These are phyloP conservation scores for Lactarius sp. DNA, from an alignment of 768 basidiomycete species.

Conservation along the genomic window DNA sequence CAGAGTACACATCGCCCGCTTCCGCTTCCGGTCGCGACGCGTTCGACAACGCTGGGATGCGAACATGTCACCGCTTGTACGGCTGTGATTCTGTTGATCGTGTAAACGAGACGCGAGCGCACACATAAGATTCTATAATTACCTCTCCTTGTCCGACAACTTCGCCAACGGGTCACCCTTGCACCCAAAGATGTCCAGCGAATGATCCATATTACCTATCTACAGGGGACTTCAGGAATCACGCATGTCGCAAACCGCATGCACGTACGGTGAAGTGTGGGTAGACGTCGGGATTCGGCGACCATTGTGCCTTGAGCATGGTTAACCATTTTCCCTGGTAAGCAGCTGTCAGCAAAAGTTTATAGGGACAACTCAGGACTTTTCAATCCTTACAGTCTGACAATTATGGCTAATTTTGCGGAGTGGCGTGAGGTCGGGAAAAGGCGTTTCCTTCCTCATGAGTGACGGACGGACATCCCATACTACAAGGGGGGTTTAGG, in stretches of 20 bases:
- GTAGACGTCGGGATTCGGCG: conserved; percentile 68
- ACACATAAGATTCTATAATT: conserved; percentile 38
- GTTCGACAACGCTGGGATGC: conserved; percentile 69
- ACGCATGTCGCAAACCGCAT: background rate
- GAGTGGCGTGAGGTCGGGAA: conserved; percentile 63
- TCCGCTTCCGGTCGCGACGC: conserved; percentile 72
- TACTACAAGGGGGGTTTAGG: conserved; percentile 40
- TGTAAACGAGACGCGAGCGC: background rate
- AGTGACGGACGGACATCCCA: conserved; percentile 63
- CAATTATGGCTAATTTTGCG: conserved; percentile 64
- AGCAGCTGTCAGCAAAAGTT: background rate
- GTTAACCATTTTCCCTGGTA: conserved; percentile 80
- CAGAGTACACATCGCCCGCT: conserved; percentile 78
- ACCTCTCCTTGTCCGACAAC: conserved; percentile 46
- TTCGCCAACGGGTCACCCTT: conserved; percentile 70
- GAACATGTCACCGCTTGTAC: conserved; percentile 90
- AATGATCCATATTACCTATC: conserved; percentile 79
- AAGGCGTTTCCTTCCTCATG: conserved; percentile 44
- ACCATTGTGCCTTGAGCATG: conserved; percentile 73
- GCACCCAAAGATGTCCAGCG: conserved; percentile 66
- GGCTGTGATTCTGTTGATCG: conserved; percentile 56
- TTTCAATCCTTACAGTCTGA: conserved; percentile 59
- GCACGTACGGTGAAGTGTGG: conserved; percentile 73
- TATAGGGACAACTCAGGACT: background rate
- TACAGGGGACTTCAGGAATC: conserved; percentile 28